Conservation (phyloP, 164 flowering plant genomes). For the Liquidambar formosana region DNA sequence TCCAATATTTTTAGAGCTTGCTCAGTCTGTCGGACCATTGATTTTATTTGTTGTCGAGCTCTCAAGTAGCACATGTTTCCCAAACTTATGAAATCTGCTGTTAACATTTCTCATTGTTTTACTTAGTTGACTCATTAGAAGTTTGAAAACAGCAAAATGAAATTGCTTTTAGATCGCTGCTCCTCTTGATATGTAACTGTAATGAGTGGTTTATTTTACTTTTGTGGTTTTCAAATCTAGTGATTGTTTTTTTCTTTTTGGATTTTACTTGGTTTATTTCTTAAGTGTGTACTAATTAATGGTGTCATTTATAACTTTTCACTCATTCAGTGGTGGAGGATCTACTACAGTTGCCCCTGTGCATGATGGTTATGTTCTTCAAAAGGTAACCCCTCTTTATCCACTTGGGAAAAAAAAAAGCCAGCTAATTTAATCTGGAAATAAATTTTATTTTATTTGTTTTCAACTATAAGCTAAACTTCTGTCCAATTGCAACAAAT, state of each 20-base stretch:
- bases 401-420: no score
- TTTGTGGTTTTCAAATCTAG: background rate
- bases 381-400: conserved; percentile 58
- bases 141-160: background rate
- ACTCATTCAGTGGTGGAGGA: conserved; percentile 84
- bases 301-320: conserved; percentile 13
- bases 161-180: background rate
- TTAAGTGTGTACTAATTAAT: background rate
- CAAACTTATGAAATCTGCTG: background rate
- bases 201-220: background rate
- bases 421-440: background rate
- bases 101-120: background rate
- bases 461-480: background rate
- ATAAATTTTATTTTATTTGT: background rate
- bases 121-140: background rate
- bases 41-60: background rate
- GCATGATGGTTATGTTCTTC: conserved; percentile 97
- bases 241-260: background rate
- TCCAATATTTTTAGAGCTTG: no score
- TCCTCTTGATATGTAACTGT: background rate
- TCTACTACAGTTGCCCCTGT: conserved; percentile 94
- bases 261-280: background rate
- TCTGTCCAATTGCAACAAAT: background rate
- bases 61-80: background rate
- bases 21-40: no score